Percentiles rank a stretch among this genome's conserved stretches.
Conservation (phyloP, 441 rosid species). For the Brassica hybrid region DNA sequence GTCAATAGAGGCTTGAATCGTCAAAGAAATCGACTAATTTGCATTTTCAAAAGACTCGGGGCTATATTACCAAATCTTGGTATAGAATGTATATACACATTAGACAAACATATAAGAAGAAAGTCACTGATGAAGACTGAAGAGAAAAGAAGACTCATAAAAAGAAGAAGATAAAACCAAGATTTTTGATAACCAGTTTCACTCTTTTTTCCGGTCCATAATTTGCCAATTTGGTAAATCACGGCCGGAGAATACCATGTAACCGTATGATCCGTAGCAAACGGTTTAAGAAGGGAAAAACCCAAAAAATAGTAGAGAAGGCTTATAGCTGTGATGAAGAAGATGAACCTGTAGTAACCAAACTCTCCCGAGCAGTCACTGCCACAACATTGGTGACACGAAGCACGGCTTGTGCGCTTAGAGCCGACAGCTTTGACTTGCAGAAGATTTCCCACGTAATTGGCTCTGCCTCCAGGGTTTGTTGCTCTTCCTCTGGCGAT, state of each 20-base stretch:
- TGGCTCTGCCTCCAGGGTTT: constrained; percentile 51
- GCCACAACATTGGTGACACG: constrained; percentile 66
- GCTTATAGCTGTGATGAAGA: constrained; percentile 35
- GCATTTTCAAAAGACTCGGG: constrained; percentile 3
- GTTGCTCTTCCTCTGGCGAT: constrained; percentile 38
- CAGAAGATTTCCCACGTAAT: constrained; percentile 81
- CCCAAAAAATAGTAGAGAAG: constrained; percentile 3
- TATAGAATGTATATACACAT: constrained; percentile 36
- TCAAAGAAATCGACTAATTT: constrained; percentile 22
- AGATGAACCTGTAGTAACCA: constrained; percentile 57
- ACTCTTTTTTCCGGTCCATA: constrained; percentile 29
- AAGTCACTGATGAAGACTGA: neutral
- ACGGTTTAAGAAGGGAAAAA: neutral
- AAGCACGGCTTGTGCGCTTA: constrained; percentile 82
- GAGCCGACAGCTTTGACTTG: constrained; percentile 75
- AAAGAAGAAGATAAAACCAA: constrained; percentile 14
- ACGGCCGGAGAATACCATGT: constrained; percentile 38
- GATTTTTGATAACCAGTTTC: constrained; percentile 16
- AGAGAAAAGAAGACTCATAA: neutral
- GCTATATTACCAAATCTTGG: constrained; percentile 37
- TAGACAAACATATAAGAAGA: neutral
- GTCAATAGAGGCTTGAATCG: neutral
- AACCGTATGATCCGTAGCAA: constrained; percentile 35
- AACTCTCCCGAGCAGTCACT: constrained; percentile 59
- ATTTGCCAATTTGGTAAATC: constrained; percentile 39